Percentiles rank a stretch among this genome's conserved stretches.
Conservation (phyloP, 768 basidiomycete species). For the Gymnopilus dilepis region DNA sequence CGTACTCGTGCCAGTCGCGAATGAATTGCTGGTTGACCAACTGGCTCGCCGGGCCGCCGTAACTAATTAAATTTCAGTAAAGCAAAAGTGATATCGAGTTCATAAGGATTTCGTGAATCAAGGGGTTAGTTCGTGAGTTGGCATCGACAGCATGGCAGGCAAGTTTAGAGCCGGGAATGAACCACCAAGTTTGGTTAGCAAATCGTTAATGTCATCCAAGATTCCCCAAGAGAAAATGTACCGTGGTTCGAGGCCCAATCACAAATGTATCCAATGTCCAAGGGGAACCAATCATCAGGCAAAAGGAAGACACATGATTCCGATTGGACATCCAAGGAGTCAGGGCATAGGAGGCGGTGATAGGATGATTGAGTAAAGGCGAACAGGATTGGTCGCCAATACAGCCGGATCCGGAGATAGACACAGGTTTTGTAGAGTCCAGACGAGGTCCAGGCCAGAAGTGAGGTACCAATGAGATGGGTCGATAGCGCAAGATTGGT, state of each 20-base stretch:
- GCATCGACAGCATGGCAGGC: neutral
- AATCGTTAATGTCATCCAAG: neutral
- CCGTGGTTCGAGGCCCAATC: slow-evolving; percentile 2
- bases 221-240: neutral
- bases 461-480: slow-evolving; percentile 1
- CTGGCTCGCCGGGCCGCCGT: slow-evolving; percentile 92
- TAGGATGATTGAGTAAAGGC: neutral
- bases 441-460: slow-evolving; percentile 9
- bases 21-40: slow-evolving; percentile 67
- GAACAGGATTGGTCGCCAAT: neutral
- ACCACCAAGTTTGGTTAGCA: slow-evolving; percentile 1
- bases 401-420: slow-evolving; percentile 2
- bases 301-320: neutral
- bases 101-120: neutral
- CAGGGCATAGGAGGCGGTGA: neutral
- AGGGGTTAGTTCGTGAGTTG: neutral
- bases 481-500: neutral
- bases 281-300: neutral
- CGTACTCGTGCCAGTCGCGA: slow-evolving; percentile 87
- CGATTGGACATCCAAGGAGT: neutral
- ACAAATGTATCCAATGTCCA: neutral
- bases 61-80: slow-evolving; percentile 46
- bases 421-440: neutral
- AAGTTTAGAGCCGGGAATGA: neutral
- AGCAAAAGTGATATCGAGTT: neutral